Percentiles rank a stretch among this genome's conserved stretches.
Evolutionary conservation across 2,329 filamentous ascomycete species (phyloP).

Genomic region (Aspergillus novofumigatus): DNA sequence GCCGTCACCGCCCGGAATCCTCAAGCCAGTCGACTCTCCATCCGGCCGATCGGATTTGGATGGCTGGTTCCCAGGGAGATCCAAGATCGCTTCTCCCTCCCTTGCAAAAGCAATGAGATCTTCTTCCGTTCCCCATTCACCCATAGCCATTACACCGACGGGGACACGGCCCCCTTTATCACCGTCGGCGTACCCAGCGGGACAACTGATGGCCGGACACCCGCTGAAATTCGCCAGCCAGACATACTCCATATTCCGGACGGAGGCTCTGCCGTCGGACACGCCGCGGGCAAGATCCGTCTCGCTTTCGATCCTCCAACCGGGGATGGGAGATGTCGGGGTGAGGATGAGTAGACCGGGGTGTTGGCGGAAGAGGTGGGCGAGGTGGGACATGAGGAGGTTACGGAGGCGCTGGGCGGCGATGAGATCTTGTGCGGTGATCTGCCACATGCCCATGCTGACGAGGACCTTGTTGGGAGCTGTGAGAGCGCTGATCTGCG

Average conservation of each 20-base stretch:
- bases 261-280: conserved; percentile 66
- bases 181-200: conserved; percentile 64
- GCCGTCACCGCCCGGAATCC: conserved; percentile 22
- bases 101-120: conserved; percentile 50
- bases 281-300: conserved; percentile 61
- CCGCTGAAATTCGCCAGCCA: conserved; percentile 82
- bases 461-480: conserved; percentile 68
- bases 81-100: conserved; percentile 48
- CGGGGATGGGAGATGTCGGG: conserved; percentile 70
- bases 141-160: conserved; percentile 52
- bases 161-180: conserved; percentile 34
- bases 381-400: conserved; percentile 73
- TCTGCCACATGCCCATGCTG: conserved; percentile 56
- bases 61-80: conserved; percentile 19
- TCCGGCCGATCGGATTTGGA: conserved; percentile 1
- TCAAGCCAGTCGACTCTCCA: conserved; percentile 18
- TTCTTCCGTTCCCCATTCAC: conserved; percentile 53
- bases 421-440: conserved; percentile 65
- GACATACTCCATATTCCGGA: conserved; percentile 80
- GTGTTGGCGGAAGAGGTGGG: conserved; percentile 63
- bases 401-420: conserved; percentile 69
- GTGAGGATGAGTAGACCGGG: conserved; percentile 75
- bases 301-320: conserved; percentile 63
- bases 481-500: conserved; percentile 56
- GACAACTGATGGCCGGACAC: conserved; percentile 68